These are phyloP conservation scores for Umbelopsis ramanniana DNA, from an alignment of 192 early-diverging fungal species.

Conservation along the genomic window DNA sequence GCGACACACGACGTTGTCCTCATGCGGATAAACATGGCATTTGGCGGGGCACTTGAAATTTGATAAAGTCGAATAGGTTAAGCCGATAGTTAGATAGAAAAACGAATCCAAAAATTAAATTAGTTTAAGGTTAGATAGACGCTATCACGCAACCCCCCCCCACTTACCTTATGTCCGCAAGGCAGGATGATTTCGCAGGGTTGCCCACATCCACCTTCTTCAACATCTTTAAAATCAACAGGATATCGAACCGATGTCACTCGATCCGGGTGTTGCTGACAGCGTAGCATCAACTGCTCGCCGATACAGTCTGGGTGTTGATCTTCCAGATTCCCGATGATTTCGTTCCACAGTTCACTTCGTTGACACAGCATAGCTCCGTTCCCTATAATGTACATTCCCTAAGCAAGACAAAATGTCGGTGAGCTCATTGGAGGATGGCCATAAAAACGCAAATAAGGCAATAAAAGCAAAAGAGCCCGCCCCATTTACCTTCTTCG, in stretches of 20 bases:
- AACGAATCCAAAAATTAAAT: background rate
- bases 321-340: conserved; percentile 39
- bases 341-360: conserved; percentile 52
- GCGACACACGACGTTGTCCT: conserved; percentile 26
- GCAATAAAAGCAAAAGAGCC: background rate
- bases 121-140: conserved; percentile 1
- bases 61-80: background rate
- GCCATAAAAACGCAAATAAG: background rate
- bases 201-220: conserved; percentile 50
- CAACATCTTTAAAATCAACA: conserved; percentile 48
- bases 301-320: conserved; percentile 40
- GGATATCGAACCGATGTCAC: conserved; percentile 43
- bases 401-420: conserved; percentile 30
- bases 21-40: conserved; percentile 37
- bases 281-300: conserved; percentile 42
- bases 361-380: conserved; percentile 45
- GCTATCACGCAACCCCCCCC: no score
- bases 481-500: conserved; percentile 47
- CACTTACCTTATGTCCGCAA: conserved; percentile 44
- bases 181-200: conserved; percentile 41
- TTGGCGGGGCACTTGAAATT: conserved; percentile 34
- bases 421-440: background rate
- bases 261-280: conserved; percentile 42
- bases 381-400: conserved; percentile 62
- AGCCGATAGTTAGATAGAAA: background rate